A percentile compares a stretch with the other conserved stretches of the same genome.
phyloP scores from a whole-genome alignment of 2,329 filamentous ascomycete species.

The Pseudogymnoascus destructans region DNA sequence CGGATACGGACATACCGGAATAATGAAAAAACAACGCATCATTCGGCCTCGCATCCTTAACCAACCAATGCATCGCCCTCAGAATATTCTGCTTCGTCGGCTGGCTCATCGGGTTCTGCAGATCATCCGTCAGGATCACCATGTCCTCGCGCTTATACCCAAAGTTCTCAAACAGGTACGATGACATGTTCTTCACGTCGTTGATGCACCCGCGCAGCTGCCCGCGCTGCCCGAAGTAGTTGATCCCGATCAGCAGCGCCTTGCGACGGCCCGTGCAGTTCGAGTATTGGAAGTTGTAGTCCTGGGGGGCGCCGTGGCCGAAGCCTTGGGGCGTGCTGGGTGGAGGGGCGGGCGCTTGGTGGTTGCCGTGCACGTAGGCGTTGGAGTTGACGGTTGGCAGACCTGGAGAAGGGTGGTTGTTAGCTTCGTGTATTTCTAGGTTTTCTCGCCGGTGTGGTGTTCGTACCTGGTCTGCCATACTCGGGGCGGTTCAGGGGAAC shows the following conservation, averaged over 20 bases:
- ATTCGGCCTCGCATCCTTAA: slow-evolving; percentile 83
- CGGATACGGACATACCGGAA: slow-evolving; percentile 47
- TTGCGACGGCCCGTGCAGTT: slow-evolving; percentile 81
- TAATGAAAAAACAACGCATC: slow-evolving; percentile 98
- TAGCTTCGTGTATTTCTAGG: slow-evolving; percentile 3
- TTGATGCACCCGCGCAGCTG: slow-evolving; percentile 92
- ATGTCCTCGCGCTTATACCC: slow-evolving; percentile 92
- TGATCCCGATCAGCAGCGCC: slow-evolving; percentile 85
- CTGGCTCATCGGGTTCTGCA: slow-evolving; percentile 94
- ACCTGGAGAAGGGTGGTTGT: slow-evolving; percentile 19
- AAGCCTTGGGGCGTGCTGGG: slow-evolving; percentile 57
- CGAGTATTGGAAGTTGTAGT: slow-evolving; percentile 82
- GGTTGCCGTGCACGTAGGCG: slow-evolving; percentile 42
- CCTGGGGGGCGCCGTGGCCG: slow-evolving; percentile 64
- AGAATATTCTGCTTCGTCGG: slow-evolving; percentile 93
- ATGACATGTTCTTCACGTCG: slow-evolving; percentile 93
- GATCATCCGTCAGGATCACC: slow-evolving; percentile 92
- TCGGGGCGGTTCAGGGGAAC: slow-evolving; percentile 28
- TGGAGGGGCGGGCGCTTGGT: slow-evolving; percentile 52
- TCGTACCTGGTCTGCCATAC: slow-evolving; percentile 39
- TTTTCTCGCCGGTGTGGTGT: slow-evolving; percentile 10
- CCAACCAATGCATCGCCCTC: slow-evolving; percentile 93
- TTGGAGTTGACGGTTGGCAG: slow-evolving; percentile 36
- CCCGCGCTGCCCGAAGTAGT: slow-evolving; percentile 87
- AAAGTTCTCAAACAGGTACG: slow-evolving; percentile 77